Evolutionary conservation across 192 early-diverging fungal species (phyloP), one percentile per base, ranked within the genome.

Genomic region (Umbelopsis ramanniana): DNA sequence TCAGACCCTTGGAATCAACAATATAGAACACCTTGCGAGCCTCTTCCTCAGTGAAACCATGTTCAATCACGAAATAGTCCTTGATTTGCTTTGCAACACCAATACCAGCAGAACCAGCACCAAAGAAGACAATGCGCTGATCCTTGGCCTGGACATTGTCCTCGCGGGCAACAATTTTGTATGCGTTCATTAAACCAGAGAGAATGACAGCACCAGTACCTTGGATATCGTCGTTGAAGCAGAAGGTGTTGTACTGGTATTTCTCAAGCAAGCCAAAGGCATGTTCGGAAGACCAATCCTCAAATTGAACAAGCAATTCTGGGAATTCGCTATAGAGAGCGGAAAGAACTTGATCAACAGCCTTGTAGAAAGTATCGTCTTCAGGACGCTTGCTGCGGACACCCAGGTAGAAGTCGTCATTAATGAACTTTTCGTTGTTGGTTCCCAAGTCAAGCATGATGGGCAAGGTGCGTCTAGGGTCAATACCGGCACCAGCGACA

Each of bases 151-250:
- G 84, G 47, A 96, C 84, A 12, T 85, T 83, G 17, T 89, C 86
- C 9, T 89, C 81, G 12, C 72, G 68, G 48, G 79, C 55, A n/a
- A 83, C 84, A 22, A 84, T 84, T 57, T 85, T 73, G 50, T 97
- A 84, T 17, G 95, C 95, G 68, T 94, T 94, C 79, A 96, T 96
- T 70, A 97, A 92, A 43, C 95, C 97, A 52, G 92, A 90, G 19
- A 97, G 87, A 74, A 98, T 92, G 21, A 98, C 96, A 68, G 94
- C 95, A 57, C 97, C 97, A 24, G 94, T 96, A 43, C 95, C 93
- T 75, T 95, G 94, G 69, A 96, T 95, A 73, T 96, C 94, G 71
- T 99, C 97, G 81, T 99, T 99, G 81, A 99, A 99, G 80, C 89
- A 93, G 66, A 93, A 87, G 45, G 88, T 90, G 22, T 85, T 81